Evolutionary conservation across 2,329 filamentous ascomycete genomes (phyloP), one percentile per base, ranked within the genome.

Genomic region (Fonsecaea pugnacius): DNA sequence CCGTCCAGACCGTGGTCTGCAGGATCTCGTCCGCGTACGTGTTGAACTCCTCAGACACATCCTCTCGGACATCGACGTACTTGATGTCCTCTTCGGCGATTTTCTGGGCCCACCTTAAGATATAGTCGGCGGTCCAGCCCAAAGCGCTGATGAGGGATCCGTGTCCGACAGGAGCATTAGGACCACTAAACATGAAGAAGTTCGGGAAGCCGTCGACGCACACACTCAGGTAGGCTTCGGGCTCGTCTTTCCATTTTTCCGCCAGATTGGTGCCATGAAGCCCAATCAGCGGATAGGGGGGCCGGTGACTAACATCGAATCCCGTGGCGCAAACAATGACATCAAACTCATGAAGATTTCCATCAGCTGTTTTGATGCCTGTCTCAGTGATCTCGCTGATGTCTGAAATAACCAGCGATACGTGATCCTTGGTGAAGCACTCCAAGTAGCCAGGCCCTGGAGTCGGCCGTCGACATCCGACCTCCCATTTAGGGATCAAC

Each of bases 401-500:
- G n/a, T 77, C 67, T 35, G 75, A 76, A n/a, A 68, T 69, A 3
- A 67, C 58, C 5, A 74, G 61, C 12, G 64, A 53, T 1, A 76
- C 77, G 65, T 81, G 82, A 0, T 74, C 71, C 21, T 78, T 55
- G 4, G 73, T 72, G 6, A 82, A 71, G 2, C 82, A 79, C 69
- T 84, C 80, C 9, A 85, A 77, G 69, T 82, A 85, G 0, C 82
- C 81, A 16, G 79, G 79, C 0, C 82, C 82, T 0, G 83, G 83
- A 0, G 82, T 83, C 21, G 82, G 67, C 1, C 82, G 75, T 10
- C 81, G 74, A 61, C 82, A 84, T 0, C 81, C 81, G 6, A 73
- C 60, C 7, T 57, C 55, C 63, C 70, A 74, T 1, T 70, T 59
- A 0, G 73, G 74, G n/a, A 70, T 70, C 33, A 71, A 59, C n/a